phyloP scores from a whole-genome alignment of 352 stramenopile genomes.

The Phytopythium montanum region DNA sequence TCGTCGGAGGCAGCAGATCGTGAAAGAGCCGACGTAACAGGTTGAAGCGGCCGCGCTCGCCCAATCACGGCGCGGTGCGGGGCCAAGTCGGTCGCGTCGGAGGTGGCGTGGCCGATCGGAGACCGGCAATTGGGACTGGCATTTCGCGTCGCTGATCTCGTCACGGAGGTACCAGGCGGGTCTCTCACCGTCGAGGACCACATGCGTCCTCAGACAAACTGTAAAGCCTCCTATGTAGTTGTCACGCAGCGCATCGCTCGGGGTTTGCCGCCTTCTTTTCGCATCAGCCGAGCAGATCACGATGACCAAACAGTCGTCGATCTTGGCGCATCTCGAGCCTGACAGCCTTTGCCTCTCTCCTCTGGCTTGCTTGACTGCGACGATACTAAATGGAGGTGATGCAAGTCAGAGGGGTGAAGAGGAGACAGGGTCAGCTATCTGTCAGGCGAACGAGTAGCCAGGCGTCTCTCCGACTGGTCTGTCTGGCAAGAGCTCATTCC shows the following conservation, averaged over 20 bases:
- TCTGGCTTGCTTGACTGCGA: neutral
- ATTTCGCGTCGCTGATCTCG: neutral
- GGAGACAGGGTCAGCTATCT: neutral
- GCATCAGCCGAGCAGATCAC: neutral
- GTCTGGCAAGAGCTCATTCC: neutral
- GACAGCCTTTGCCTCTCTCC: neutral
- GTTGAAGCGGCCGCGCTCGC: neutral
- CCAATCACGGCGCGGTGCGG: neutral
- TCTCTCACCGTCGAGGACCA: neutral
- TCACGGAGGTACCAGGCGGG: neutral
- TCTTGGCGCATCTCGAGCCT: neutral
- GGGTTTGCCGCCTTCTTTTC: neutral
- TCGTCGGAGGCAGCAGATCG: neutral
- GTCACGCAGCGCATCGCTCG: neutral
- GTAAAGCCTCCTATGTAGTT: neutral
- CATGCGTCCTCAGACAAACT: neutral
- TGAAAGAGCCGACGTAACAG: neutral
- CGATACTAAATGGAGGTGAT: neutral
- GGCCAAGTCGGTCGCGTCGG: neutral
- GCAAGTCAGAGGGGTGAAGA: neutral
- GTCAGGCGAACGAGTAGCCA: neutral
- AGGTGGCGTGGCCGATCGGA: neutral
- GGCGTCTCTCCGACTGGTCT: neutral
- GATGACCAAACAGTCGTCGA: neutral
- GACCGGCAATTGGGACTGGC: neutral